Conservation (phyloP, 1,284 basidiomycete genomes). For the Boletus sp. region DNA sequence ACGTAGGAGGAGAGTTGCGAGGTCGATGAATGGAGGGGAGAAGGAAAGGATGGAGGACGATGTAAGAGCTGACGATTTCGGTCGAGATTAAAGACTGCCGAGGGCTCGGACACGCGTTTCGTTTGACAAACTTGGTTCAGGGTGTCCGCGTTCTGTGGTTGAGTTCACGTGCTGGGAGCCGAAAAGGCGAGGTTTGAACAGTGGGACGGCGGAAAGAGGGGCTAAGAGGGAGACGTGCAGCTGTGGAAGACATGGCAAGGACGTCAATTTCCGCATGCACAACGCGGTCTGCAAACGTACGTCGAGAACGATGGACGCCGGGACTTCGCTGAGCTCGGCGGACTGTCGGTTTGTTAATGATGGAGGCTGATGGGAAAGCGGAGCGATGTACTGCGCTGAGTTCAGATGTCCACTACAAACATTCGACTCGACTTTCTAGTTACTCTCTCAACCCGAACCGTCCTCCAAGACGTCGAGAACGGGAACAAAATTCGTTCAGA, state of each 20-base stretch:
- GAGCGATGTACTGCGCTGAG: slow-evolving; percentile 24
- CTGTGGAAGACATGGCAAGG: slow-evolving; percentile 22
- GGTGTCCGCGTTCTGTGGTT: slow-evolving; percentile 29
- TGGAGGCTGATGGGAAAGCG: slow-evolving; percentile 4
- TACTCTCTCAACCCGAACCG: not conserved
- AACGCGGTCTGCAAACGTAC: slow-evolving; percentile 26
- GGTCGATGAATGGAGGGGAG: slow-evolving; percentile 10
- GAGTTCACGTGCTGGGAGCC: slow-evolving; percentile 35
- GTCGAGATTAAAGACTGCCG: slow-evolving; percentile 31
- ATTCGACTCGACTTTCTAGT: slow-evolving; percentile 5
- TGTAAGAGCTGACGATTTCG: slow-evolving; percentile 27
- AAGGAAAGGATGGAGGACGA: slow-evolving; percentile 19
- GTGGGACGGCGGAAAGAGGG: slow-evolving; percentile 12
- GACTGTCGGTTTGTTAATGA: slow-evolving; percentile 31
- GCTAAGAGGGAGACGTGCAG: slow-evolving; percentile 10
- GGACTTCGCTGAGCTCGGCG: slow-evolving; percentile 35
- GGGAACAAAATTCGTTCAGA: not conserved
- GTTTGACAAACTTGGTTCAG: slow-evolving; percentile 36
- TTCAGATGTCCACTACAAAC: slow-evolving; percentile 22
- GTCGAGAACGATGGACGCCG: slow-evolving; percentile 16
- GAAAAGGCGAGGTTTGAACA: slow-evolving; percentile 27
- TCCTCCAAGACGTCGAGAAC: slow-evolving; percentile 3
- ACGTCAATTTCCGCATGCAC: slow-evolving; percentile 26
- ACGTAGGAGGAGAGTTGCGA: not conserved
- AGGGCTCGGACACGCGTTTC: slow-evolving; percentile 35